These are phyloP conservation scores for Yarrowia sp. DNA, from an alignment of 805 yeast genomes.

Conservation along the genomic window DNA sequence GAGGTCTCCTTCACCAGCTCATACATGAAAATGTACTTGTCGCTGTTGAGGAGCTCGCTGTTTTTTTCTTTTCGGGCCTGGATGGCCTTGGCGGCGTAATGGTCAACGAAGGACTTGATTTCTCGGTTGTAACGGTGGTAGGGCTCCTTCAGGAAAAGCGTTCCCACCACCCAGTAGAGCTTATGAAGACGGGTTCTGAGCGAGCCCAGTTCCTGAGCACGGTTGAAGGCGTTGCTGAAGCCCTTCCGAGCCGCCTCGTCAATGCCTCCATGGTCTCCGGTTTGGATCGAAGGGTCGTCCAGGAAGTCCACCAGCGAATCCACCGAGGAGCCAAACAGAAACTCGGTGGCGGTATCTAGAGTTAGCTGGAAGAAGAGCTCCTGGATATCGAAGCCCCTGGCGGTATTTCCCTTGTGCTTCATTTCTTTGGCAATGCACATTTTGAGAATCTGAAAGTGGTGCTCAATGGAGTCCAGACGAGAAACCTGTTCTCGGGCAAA, in stretches of 20 bases:
- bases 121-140: conserved; percentile 49
- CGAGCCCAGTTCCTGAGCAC: conserved; percentile 41
- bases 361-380: conserved; percentile 47
- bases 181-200: conserved; percentile 42
- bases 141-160: conserved; percentile 39
- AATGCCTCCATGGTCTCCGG: conserved; percentile 40
- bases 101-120: conserved; percentile 52
- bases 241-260: conserved; percentile 38
- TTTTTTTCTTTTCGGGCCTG: conserved; percentile 36
- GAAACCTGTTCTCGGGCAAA: conserved; percentile 50
- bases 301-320: conserved; percentile 43
- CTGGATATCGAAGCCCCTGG: conserved; percentile 46
- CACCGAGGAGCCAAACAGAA: conserved; percentile 49
- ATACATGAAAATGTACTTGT: conserved; percentile 56
- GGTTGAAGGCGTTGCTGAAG: conserved; percentile 42
- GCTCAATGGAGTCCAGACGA: conserved; percentile 45
- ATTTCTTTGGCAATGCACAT: conserved; percentile 29
- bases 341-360: conserved; percentile 51
- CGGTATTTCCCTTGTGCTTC: background rate
- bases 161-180: conserved; percentile 41
- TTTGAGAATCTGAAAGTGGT: conserved; percentile 45
- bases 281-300: conserved; percentile 40
- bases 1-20: conserved; percentile 59
- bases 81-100: conserved; percentile 54
- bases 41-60: conserved; percentile 45